A percentile compares a stretch with the other conserved stretches of the same genome.
phyloP scores from a whole-genome alignment of 2,329 filamentous ascomycete genomes.

The Esteya vermicola region DNA sequence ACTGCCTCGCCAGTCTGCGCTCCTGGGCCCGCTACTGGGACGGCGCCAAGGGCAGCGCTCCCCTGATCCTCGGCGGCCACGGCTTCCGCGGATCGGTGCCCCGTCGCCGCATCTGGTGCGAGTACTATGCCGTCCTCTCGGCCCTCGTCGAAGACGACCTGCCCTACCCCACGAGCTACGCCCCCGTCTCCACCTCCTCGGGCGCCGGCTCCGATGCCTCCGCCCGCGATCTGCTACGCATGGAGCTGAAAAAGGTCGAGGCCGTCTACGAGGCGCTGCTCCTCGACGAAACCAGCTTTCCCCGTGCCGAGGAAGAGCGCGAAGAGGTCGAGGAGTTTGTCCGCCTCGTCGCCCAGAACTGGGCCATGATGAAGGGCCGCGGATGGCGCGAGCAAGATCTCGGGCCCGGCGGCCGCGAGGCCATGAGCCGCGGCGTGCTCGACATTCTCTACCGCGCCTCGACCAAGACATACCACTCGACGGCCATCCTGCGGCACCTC shows the following conservation, averaged over 20 bases:
- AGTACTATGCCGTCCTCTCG: slow-evolving; percentile 72
- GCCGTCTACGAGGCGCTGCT: slow-evolving; percentile 65
- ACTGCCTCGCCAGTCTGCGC: slow-evolving; percentile 43
- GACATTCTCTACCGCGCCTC: slow-evolving; percentile 84
- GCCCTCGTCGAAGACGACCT: slow-evolving; percentile 55
- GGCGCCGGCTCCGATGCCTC: slow-evolving; percentile 27
- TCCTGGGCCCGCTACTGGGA: slow-evolving; percentile 62
- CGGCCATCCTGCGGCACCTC: slow-evolving; percentile 68
- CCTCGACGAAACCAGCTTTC: slow-evolving; percentile 68
- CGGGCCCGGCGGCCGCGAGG: slow-evolving; percentile 65
- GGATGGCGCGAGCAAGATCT: slow-evolving; percentile 71
- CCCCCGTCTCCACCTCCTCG: no score
- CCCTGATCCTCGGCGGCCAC: slow-evolving; percentile 35
- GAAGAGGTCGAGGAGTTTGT: slow-evolving; percentile 72
- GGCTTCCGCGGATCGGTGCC: slow-evolving; percentile 46
- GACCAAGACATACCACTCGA: slow-evolving; percentile 91
- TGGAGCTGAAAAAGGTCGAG: slow-evolving; percentile 70
- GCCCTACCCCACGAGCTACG: slow-evolving; percentile 42
- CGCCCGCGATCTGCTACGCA: slow-evolving; percentile 48
- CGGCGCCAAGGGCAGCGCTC: slow-evolving; percentile 23
- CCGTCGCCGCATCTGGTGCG: slow-evolving; percentile 62
- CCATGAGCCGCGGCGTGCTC: slow-evolving; percentile 60
- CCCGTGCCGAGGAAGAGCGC: slow-evolving; percentile 66
- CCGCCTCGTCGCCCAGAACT: slow-evolving; percentile 67
- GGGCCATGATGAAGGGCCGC: slow-evolving; percentile 66